Evolutionary conservation across 805 yeast species (phyloP).

Genomic region (Candida ovalis): DNA sequence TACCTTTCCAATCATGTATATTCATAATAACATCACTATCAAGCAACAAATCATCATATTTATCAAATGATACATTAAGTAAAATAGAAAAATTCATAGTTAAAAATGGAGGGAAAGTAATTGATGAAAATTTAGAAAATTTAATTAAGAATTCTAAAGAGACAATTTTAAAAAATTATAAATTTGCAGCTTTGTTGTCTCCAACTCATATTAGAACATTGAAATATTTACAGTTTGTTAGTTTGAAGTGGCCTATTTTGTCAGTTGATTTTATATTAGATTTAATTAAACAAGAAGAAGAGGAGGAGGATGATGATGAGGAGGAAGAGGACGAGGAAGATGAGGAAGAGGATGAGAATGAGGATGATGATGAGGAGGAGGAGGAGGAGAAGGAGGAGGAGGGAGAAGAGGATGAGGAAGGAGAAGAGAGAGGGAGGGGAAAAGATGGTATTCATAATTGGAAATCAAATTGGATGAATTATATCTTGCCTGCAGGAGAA

Average conservation of each 20-base stretch:
- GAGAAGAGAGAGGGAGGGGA: too few species aligned
- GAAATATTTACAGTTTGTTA: constrained; percentile 72
- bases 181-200: constrained; percentile 66
- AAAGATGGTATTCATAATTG: neutral
- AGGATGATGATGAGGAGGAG: neutral
- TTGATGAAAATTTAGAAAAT: constrained; percentile 21
- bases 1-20: constrained; percentile 32
- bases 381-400: too few species aligned
- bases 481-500: constrained; percentile 70
- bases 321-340: too few species aligned
- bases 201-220: constrained; percentile 57
- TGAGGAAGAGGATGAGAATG: too few species aligned
- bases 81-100: constrained; percentile 33
- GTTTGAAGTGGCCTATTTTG: constrained; percentile 83
- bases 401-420: too few species aligned
- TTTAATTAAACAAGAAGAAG: constrained; percentile 34
- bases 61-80: neutral
- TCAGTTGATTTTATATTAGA: constrained; percentile 55
- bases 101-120: constrained; percentile 41
- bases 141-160: neutral
- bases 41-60: neutral
- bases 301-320: neutral
- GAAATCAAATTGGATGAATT: constrained; percentile 37
- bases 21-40: constrained; percentile 34
- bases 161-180: constrained; percentile 23